These are phyloP conservation scores for Murraya koenigii DNA, from an alignment of 345 rosid genomes.

Conservation along the genomic window DNA sequence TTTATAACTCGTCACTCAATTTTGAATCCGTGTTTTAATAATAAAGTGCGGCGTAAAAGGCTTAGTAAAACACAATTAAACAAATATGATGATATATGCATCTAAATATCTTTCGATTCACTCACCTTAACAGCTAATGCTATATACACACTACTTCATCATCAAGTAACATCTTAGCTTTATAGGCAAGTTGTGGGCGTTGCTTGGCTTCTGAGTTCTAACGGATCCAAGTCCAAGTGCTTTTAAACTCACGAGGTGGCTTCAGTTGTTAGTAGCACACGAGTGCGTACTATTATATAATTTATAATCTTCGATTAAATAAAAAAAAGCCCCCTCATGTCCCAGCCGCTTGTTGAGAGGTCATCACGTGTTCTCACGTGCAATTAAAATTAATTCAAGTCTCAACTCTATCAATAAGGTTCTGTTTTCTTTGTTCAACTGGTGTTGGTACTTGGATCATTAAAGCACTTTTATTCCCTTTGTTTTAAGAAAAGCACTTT, in stretches of 20 bases:
- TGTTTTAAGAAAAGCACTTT: background rate
- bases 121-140: background rate
- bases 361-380: background rate
- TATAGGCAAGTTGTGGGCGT: background rate
- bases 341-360: background rate
- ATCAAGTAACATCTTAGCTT: background rate
- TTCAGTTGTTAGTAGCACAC: background rate
- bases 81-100: background rate
- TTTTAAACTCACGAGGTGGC: constrained; percentile 23
- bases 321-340: no score
- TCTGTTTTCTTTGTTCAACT: background rate
- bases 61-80: background rate
- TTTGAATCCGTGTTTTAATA: no score
- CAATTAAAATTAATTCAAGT: background rate
- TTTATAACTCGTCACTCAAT: no score
- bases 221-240: constrained; percentile 12
- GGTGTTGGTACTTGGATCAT: constrained; percentile 13
- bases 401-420: background rate
- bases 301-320: no score
- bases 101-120: background rate
- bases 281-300: no score
- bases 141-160: background rate
- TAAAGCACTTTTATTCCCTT: background rate
- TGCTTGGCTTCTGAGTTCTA: background rate
- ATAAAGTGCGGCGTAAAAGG: background rate